phyloP scores from a whole-genome alignment of 2,329 filamentous ascomycete genomes.

The Pseudogymnoascus sp. region DNA sequence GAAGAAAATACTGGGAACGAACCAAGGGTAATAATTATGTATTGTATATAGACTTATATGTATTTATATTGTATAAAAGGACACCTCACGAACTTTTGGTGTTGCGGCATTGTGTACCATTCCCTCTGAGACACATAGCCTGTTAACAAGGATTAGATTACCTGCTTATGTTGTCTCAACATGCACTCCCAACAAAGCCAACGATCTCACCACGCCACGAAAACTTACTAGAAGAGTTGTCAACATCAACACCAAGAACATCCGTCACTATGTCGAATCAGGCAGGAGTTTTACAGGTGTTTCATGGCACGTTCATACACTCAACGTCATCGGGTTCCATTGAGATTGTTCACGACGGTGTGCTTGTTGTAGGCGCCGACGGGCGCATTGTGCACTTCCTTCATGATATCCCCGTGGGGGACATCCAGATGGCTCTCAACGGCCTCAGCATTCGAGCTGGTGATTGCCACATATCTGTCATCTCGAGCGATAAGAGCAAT shows the following conservation, averaged over 20 bases:
- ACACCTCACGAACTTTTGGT: not conserved
- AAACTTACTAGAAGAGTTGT: not conserved
- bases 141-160: not conserved
- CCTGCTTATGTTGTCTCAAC: not conserved
- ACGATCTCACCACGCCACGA: not conserved
- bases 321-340: not conserved
- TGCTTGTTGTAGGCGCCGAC: not conserved
- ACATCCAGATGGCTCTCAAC: not conserved
- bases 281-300: not conserved
- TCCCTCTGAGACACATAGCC: not conserved
- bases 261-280: not conserved
- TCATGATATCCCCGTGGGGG: not conserved
- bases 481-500: not conserved
- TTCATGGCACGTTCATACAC: not conserved
- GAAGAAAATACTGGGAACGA: constrained; percentile 10
- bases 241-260: not conserved
- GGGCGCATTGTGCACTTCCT: not conserved
- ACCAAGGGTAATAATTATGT: not conserved
- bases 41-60: constrained; percentile 4
- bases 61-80: constrained; percentile 1
- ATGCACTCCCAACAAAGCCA: not conserved
- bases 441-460: not conserved
- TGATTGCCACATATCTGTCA: not conserved
- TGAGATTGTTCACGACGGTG: not conserved
- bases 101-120: not conserved